Evolutionary conservation across 352 stramenopile species (phyloP), one percentile per base, ranked within the genome.

Genomic region (Blastocystis sp.): DNA sequence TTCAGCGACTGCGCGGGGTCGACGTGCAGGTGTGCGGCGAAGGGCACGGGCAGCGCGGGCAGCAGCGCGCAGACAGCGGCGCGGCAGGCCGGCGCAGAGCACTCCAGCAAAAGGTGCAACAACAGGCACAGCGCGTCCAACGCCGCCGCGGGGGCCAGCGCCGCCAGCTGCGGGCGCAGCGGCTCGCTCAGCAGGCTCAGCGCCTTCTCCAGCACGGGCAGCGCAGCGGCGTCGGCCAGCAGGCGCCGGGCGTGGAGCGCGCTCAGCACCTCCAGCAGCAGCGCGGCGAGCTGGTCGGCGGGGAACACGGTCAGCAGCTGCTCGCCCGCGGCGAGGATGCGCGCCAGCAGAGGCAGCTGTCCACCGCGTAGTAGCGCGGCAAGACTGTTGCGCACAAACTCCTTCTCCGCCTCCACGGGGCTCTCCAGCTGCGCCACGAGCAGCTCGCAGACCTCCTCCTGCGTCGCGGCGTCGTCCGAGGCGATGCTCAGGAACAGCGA

Each of bases 401-500:
- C 11, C 6, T 59, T 54, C 21, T 84, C 57, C 3, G 34, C 57
- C 19, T 21, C 9, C 19, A 4, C 11, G 3, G 57, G 43, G 4
- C 42, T 19, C 38, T 42, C 52, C 24, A 84, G 59, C 24, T 84
- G 74, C 24, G 54, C 10, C 19, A 57, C 17, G 2, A 84, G 54
- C 57, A 84, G 57, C 19, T 64, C 60, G 52, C 74, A 84, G 34
- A 84, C 74, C 34, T 84, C 74, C 24, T 70, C 69, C 19, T 59
- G 74, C 0, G 66, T 42, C 17, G 24, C 6, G 24, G 68, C 57
- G n/a, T 66, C 61, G 11, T 54, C 10, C 21, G 57, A 59, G 6
- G 43, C 74, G 42, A 84, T 57, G 17, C 60, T 84, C n/a, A 84
- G 74, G 28, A 69, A 70, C 19, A 84, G 57, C 21, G 74, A 69